phyloP scores from a whole-genome alignment of 257 asterid genomes.

The Marsdenia floribunda region DNA sequence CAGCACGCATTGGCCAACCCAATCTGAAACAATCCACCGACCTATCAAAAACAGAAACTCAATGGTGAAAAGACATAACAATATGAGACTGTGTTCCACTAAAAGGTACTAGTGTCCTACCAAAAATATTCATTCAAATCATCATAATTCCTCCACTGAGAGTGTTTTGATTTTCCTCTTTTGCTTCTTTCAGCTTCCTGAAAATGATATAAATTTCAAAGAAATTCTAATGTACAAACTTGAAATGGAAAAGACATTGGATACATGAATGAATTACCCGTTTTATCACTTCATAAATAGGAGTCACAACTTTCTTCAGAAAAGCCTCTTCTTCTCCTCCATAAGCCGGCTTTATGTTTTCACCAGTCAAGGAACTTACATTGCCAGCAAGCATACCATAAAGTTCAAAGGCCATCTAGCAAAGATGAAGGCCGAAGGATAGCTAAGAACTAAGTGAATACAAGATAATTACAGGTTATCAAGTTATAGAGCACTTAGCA shows the following conservation, averaged over 20 bases:
- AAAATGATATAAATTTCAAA: slow-evolving; percentile 14
- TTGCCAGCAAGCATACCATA: slow-evolving; percentile 99
- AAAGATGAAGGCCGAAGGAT: slow-evolving; percentile 12
- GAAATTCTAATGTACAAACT: slow-evolving; percentile 9
- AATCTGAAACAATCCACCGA: slow-evolving; percentile 95
- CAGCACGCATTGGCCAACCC: slow-evolving; percentile 99
- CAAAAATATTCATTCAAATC: slow-evolving; percentile 96
- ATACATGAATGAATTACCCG: slow-evolving; percentile 45
- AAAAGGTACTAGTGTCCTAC: slow-evolving; percentile 26
- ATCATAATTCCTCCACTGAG: slow-evolving; percentile 99
- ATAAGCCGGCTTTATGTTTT: slow-evolving; percentile 97
- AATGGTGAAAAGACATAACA: slow-evolving; percentile 4
- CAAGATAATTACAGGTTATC: background rate
- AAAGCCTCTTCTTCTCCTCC: slow-evolving; percentile 99
- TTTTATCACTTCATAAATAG: slow-evolving; percentile 93
- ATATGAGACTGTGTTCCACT: background rate
- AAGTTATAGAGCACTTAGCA: background rate
- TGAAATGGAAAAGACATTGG: slow-evolving; percentile 2
- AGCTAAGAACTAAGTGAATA: slow-evolving; percentile 5
- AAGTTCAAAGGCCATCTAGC: slow-evolving; percentile 94
- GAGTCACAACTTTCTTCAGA: slow-evolving; percentile 81
- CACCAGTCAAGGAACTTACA: slow-evolving; percentile 97
- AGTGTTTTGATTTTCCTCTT: slow-evolving; percentile 82
- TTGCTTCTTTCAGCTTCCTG: slow-evolving; percentile 95
- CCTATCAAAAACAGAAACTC: slow-evolving; percentile 37